phyloP scores from a whole-genome alignment of 768 basidiomycete genomes.

The Tephrocybe sp. region DNA sequence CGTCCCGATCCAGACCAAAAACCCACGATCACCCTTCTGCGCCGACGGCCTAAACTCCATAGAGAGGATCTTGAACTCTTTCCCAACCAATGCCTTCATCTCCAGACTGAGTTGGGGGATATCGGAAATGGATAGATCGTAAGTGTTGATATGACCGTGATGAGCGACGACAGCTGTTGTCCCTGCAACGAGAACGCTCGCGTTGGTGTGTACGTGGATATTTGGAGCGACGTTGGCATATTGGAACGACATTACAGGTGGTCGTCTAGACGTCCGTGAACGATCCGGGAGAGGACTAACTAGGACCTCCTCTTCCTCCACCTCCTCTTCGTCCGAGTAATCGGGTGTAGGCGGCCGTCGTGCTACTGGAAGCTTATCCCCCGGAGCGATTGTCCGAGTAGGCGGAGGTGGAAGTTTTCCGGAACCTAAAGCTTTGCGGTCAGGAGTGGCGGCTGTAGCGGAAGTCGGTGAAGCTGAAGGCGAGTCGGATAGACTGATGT shows the following conservation, averaged over 20 bases:
- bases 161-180: constrained; percentile 56
- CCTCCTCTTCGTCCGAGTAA: constrained; percentile 53
- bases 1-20: constrained; percentile 81
- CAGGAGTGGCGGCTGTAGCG: too few relatives aligned
- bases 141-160: constrained; percentile 58
- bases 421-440: constrained; percentile 38
- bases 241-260: constrained; percentile 40
- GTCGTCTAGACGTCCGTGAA: constrained; percentile 61
- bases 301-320: constrained; percentile 55
- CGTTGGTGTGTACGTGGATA: constrained; percentile 58
- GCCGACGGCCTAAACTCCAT: constrained; percentile 70
- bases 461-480: constrained; percentile 17
- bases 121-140: constrained; percentile 51
- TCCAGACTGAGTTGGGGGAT: constrained; percentile 51
- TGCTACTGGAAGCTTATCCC: constrained; percentile 67
- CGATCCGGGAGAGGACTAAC: constrained; percentile 64
- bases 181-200: constrained; percentile 55
- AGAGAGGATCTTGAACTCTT: constrained; percentile 69
- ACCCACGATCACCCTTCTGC: constrained; percentile 48
- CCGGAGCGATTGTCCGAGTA: constrained; percentile 65
- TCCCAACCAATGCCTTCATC: constrained; percentile 57
- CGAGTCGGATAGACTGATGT: constrained; percentile 10
- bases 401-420: constrained; percentile 67
- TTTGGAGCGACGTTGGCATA: constrained; percentile 41
- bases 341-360: constrained; percentile 41